Percentiles rank a stretch among this genome's conserved stretches.
Evolutionary conservation across 164 flowering plant species (phyloP).

Genomic region (Kingdonia uniflora): DNA sequence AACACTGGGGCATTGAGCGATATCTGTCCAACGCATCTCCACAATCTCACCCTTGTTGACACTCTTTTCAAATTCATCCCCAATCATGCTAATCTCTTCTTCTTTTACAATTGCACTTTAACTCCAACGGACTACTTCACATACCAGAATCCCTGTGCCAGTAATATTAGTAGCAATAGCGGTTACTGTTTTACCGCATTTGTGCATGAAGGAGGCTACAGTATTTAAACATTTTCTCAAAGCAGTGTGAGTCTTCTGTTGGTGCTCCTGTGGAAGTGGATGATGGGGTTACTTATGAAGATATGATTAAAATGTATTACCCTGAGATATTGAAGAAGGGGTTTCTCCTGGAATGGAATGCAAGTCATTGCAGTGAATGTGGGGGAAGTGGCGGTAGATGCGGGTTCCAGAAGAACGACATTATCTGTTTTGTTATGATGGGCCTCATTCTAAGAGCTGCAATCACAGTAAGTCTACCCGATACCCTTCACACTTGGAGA

Average conservation of each 20-base stretch:
- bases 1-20: conserved; percentile 12
- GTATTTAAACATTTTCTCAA: conserved; percentile 13
- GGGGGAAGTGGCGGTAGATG: conserved; percentile 27
- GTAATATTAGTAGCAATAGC: conserved; percentile 5
- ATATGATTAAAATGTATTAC: conserved; percentile 12
- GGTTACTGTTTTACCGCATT: conserved; percentile 23
- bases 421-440: conserved; percentile 37
- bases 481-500: too few species aligned
- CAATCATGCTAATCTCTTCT: conserved; percentile 15
- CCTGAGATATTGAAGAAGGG: conserved; percentile 25
- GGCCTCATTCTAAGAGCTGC: conserved; percentile 24
- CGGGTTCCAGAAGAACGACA: conserved; percentile 24
- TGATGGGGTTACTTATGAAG: background rate
- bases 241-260: conserved; percentile 24
- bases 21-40: conserved; percentile 30
- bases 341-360: conserved; percentile 36
- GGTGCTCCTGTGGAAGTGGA: conserved; percentile 21
- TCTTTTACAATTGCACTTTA: conserved; percentile 33
- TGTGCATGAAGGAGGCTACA: conserved; percentile 19
- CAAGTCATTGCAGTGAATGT: conserved; percentile 34
- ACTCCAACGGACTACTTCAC: conserved; percentile 2
- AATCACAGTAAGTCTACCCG: conserved; percentile 10
- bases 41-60: conserved; percentile 28
- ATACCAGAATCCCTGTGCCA: conserved; percentile 15
- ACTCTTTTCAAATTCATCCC: conserved; percentile 18